Evolutionary conservation across 2,329 filamentous ascomycete species (phyloP).

Genomic region (Anisogramma anomala): DNA sequence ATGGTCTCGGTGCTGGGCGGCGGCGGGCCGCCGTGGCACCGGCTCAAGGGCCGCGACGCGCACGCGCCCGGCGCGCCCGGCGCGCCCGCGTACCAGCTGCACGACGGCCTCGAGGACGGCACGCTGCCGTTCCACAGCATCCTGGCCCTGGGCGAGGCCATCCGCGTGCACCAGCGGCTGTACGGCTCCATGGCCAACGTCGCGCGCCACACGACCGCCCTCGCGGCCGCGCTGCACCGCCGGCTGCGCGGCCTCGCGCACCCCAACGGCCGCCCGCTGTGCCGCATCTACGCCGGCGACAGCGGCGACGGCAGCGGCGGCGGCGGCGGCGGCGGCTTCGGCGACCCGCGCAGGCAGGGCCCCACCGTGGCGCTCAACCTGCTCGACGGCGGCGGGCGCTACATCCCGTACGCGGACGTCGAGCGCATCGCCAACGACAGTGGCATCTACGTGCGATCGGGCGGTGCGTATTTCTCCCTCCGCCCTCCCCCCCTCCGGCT

Average conservation of each 20-base stretch:
- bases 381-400: conserved; percentile 36
- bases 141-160: conserved; percentile 64
- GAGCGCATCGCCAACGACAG: conserved; percentile 44
- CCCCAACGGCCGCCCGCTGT: conserved; percentile 38
- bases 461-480: no score
- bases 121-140: conserved; percentile 87
- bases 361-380: conserved; percentile 56
- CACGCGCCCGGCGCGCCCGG: conserved; percentile 2
- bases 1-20: conserved; percentile 42
- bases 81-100: conserved; percentile 33
- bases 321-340: conserved; percentile 31
- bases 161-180: conserved; percentile 53
- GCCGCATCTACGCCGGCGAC: conserved; percentile 43
- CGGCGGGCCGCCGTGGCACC: conserved; percentile 47
- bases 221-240: conserved; percentile 38
- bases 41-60: conserved; percentile 34
- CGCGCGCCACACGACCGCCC: conserved; percentile 43
- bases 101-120: conserved; percentile 59
- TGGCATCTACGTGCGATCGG: conserved; percentile 49
- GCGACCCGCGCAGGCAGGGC: conserved; percentile 42
- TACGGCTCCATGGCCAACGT: conserved; percentile 48
- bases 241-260: conserved; percentile 38
- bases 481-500: no score
- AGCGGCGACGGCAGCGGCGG: conserved; percentile 34
- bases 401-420: conserved; percentile 46